Evolutionary conservation across 257 asterid species (phyloP), one percentile per base, ranked within the genome.

Genomic region (Solanum raphanifolium): DNA sequence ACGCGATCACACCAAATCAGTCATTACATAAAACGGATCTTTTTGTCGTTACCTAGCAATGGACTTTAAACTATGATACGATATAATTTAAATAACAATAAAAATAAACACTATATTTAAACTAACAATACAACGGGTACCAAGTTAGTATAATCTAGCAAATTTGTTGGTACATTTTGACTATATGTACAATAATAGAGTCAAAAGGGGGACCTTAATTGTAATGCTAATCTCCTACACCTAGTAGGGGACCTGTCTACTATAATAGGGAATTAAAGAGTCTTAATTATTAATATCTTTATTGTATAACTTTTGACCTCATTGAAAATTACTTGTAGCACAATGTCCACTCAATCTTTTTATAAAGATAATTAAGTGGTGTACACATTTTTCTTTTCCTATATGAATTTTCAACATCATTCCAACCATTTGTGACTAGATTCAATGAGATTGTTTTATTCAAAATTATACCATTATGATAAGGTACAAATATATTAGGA

Each of bases 231-330:
- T 32, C 58, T n/a, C 76, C 35, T 27, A 55, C 41, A n/a, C 76
- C 35, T 48, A 72, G 38, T 88, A 83, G 91, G 89, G 89, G 91
- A 89, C 91, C 89, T 83, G 25, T 87, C 85, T 83, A 86, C 82
- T 69, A 65, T 27, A 71, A 66, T 81, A 38, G 35, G 41, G 39
- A 68, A 79, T 68, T 58, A 27, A 84, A 66, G 86, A 32, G 25
- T 84, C 60, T n/a, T 62, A 62, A 55, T 71, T 62, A 62, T 23
- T 6, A 62, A 15, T 71, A 71, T 62, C 1, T 31, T 62, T n/a
- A 13, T 62, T 2, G 32, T 31, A 62, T 62, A 84, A 5, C 87
- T 84, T 84, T 84, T 84, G 76, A 62, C 52, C 35, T 73, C 38
- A 84, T 20, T 60, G 87, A 58, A 83, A 65, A 83, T 83, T 62